Base-by-base conservation (phyloP, 2,329 filamentous ascomycete species). In the Ascochyta fabae region DNA sequence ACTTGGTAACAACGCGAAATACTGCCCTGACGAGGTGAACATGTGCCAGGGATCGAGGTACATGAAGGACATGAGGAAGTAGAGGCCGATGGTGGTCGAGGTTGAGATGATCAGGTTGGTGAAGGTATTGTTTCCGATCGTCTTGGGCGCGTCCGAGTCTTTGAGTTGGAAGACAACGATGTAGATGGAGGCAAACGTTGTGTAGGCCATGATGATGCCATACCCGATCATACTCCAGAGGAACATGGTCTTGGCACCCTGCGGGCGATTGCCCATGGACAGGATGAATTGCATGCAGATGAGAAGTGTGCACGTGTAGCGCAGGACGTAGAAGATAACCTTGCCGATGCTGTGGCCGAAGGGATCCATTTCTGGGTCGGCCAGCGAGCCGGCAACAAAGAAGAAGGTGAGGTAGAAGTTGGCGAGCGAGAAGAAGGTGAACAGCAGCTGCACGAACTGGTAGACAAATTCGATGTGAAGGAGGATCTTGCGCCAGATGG, bases 391-490 rank as follows among this genome's bases (percentile, higher is more conserved):
- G 22, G 92, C 92, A 64, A 99, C 89, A 80, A 99, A 99, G 84
- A 93, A 99, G 79, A 99, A 99, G 54, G 93, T 96, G 48, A 99
- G 87, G 76, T 98, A 99, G 82, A 98, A 99, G 81, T 99, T 99
- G 76, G 94, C 93, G 65, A 99, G 86, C 10, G 94, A 96, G 81
- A 99, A 98, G 81, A 92, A 99, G 41, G 95, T 99, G 80, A 99
- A 99, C 58, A 96, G 77, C 13, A 99, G 86, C 71, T 92, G 90
- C 65, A 98, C 84, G 73, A 96, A 89, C 75, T 99, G 95, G 77
- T 99, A 99, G 65, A 96, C 76, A 72, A 97, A 97, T 75, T 99
- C 95, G 66, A 98, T 86, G 76, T 97, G 93, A 48, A 99, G 85
- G 31, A 99, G 84, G 23, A 96, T 83, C 78, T 99, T 99, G 65